These are phyloP conservation scores for Pichia sp. DNA, from an alignment of 1,139 yeast genomes.

Conservation along the genomic window DNA sequence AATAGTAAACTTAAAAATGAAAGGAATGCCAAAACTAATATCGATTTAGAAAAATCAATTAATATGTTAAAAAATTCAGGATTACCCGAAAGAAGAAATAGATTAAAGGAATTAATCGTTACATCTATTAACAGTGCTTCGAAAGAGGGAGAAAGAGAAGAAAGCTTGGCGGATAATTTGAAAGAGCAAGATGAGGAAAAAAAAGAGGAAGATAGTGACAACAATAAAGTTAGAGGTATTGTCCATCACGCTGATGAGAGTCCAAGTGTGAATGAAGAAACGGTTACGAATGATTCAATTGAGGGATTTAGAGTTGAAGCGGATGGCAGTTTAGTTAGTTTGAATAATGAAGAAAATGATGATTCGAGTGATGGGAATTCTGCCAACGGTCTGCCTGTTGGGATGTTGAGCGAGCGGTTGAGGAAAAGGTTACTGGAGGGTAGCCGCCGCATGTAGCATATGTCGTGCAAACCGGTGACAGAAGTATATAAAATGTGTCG, in stretches of 20 bases:
- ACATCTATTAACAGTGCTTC: slow-evolving; percentile 10
- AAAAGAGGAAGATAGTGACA: background rate
- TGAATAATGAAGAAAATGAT: background rate
- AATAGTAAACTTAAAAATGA: slow-evolving; percentile 29
- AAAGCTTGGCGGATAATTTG: background rate
- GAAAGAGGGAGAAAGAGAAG: background rate
- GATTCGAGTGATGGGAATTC: background rate
- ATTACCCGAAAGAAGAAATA: slow-evolving; percentile 38
- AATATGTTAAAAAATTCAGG: slow-evolving; percentile 73
- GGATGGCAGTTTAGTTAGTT: slow-evolving; percentile 9
- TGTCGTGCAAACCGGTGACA: background rate
- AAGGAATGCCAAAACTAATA: slow-evolving; percentile 31
- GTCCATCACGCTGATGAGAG: background rate
- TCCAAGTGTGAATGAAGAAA: background rate
- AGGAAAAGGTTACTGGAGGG: slow-evolving; percentile 22
- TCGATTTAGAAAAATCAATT: slow-evolving; percentile 66
- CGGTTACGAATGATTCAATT: background rate
- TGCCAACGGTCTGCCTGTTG: slow-evolving; percentile 4
- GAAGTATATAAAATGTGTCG: no score
- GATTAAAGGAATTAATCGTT: slow-evolving; percentile 15
- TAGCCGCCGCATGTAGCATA: background rate
- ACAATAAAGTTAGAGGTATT: background rate
- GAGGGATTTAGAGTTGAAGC: slow-evolving; percentile 9
- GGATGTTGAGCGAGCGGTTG: slow-evolving; percentile 26
- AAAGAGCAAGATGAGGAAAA: background rate